These are phyloP conservation scores for Batkoa obscura DNA, from an alignment of 371 early-diverging fungal species.

Conservation along the genomic window DNA sequence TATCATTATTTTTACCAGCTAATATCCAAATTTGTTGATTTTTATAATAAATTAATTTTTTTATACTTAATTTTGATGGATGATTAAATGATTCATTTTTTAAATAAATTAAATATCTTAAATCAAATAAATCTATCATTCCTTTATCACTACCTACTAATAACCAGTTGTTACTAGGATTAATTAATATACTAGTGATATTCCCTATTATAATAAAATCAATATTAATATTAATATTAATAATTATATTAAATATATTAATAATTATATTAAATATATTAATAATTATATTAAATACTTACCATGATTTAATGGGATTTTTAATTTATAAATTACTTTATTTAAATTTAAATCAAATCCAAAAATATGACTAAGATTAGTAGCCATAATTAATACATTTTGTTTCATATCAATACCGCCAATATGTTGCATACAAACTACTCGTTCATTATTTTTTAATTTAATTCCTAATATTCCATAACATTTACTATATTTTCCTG, in stretches of 20 bases:
- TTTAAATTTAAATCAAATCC: constrained; percentile 57
- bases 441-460: too few species aligned
- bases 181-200: constrained; percentile 48
- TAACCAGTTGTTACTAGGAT: constrained; percentile 41
- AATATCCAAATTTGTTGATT: constrained; percentile 26
- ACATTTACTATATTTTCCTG: too few species aligned
- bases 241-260: too few species aligned
- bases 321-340: constrained; percentile 42
- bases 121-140: constrained; percentile 61
- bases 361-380: constrained; percentile 30
- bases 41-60: constrained; percentile 16
- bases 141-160: constrained; percentile 68
- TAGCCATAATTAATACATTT: not conserved
- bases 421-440: too few species aligned
- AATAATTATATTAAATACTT: not conserved
- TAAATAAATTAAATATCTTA: constrained; percentile 60
- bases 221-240: too few species aligned
- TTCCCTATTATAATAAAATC: constrained; percentile 18
- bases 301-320: constrained; percentile 31
- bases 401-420: too few species aligned
- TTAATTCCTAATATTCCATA: too few species aligned
- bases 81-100: constrained; percentile 48
- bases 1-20: constrained; percentile 51
- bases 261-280: too few species aligned
- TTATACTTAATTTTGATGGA: constrained; percentile 46